A percentile compares a stretch with the other conserved stretches of the same genome.
These are phyloP conservation scores for Dionaea muscipula DNA, from an alignment of 179 eudicot genomes.

Conservation along the genomic window DNA sequence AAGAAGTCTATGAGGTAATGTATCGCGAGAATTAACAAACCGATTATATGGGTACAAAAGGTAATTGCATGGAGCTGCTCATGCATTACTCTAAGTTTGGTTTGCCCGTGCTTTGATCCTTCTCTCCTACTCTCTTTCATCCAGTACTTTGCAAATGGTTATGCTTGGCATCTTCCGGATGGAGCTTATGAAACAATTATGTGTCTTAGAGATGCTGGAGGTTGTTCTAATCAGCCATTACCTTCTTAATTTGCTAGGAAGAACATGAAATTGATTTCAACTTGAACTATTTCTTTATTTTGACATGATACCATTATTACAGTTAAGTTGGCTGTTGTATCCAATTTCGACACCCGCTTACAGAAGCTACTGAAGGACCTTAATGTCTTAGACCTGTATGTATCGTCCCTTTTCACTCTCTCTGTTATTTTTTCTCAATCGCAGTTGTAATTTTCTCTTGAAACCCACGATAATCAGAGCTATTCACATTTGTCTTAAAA, in stretches of 20 bases:
- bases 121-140: conserved; percentile 8
- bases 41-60: not conserved
- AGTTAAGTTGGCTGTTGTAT: conserved; percentile 94
- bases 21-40: not conserved
- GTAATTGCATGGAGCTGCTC: too few relatives aligned
- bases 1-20: conserved; percentile 88
- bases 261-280: not conserved
- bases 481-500: not conserved
- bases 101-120: not conserved
- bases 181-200: conserved; percentile 65
- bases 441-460: conserved; percentile 1
- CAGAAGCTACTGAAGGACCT: conserved; percentile 90
- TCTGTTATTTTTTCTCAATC: conserved; percentile 6
- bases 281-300: not conserved
- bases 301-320: conserved; percentile 10
- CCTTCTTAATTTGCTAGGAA: conserved; percentile 11
- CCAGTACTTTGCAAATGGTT: conserved; percentile 83
- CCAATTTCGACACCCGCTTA: conserved; percentile 89
- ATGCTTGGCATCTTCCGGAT: conserved; percentile 86
- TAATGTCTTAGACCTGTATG: conserved; percentile 70
- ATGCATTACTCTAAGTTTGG: not conserved
- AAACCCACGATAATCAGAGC: not conserved
- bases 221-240: conserved; percentile 36
- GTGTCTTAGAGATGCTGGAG: conserved; percentile 74
- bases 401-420: conserved; percentile 16